phyloP scores from a whole-genome alignment of 345 rosid species.

The Eucalyptus lansdowneana region DNA sequence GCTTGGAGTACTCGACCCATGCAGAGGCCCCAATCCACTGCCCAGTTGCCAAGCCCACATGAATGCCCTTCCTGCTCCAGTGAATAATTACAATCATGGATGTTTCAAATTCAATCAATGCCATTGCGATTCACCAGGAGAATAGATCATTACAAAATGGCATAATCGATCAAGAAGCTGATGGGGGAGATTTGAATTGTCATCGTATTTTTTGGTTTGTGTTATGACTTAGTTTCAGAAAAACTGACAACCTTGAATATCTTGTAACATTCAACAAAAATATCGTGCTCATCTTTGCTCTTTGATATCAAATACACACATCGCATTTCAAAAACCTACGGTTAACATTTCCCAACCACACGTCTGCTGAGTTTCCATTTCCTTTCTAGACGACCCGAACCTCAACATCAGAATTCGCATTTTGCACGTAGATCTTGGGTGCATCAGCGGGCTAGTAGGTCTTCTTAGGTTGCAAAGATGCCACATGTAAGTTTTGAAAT shows the following conservation, averaged over 20 bases:
- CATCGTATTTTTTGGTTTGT: accelerated
- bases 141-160: too few relatives aligned
- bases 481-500: accelerated
- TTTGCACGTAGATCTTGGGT: too few relatives aligned
- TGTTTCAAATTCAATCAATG: accelerated
- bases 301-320: accelerated
- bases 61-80: accelerated
- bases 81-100: accelerated
- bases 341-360: accelerated
- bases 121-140: accelerated
- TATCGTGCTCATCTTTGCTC: accelerated
- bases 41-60: accelerated
- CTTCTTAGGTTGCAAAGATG: accelerated
- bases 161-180: accelerated
- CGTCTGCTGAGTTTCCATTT: too few relatives aligned
- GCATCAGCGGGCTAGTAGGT: accelerated
- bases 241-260: accelerated
- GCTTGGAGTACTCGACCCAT: background rate
- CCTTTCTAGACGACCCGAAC: too few relatives aligned
- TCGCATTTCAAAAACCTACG: accelerated
- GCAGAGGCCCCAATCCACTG: accelerated
- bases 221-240: background rate
- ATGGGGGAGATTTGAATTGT: background rate
- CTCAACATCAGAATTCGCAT: too few relatives aligned
- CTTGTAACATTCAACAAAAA: background rate